Percentiles rank a stretch among this genome's conserved stretches.
phyloP scores from a whole-genome alignment of 441 rosid genomes.

The Gossypium davidsonii region DNA sequence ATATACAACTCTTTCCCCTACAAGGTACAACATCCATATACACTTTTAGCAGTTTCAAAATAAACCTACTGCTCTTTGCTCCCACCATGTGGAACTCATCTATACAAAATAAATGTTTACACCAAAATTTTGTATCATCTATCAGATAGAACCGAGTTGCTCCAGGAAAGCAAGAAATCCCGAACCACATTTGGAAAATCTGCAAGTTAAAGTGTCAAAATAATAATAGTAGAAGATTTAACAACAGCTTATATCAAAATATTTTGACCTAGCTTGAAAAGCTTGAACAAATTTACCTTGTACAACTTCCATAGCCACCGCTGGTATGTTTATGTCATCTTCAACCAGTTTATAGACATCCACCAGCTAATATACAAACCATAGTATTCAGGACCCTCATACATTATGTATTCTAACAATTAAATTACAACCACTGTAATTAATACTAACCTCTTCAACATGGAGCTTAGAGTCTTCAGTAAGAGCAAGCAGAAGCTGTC shows the following conservation, averaged over 20 bases:
- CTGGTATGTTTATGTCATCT: slow-evolving; percentile 66
- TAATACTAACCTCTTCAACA: slow-evolving; percentile 62
- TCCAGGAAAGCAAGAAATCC: slow-evolving; percentile 74
- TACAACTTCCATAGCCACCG: slow-evolving; percentile 66
- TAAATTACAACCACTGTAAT: background rate
- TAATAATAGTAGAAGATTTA: background rate
- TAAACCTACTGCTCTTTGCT: background rate
- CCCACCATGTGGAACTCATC: background rate
- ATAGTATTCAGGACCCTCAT: slow-evolving; percentile 11
- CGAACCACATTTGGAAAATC: slow-evolving; percentile 68
- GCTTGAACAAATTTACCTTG: slow-evolving; percentile 39
- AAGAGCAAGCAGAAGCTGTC: slow-evolving; percentile 82
- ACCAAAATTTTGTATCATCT: slow-evolving; percentile 27
- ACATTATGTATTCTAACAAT: background rate
- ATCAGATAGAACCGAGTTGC: slow-evolving; percentile 59
- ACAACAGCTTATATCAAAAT: background rate
- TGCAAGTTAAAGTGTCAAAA: slow-evolving; percentile 27
- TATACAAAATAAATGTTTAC: background rate
- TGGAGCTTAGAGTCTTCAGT: slow-evolving; percentile 96
- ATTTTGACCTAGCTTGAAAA: background rate
- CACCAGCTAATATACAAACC: slow-evolving; percentile 51
- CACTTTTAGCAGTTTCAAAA: background rate
- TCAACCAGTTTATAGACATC: slow-evolving; percentile 84
- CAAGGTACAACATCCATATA: background rate
- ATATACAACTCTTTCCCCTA: background rate